Percentiles rank a stretch among this genome's conserved stretches.
Conservation (phyloP, 106 monocot species). For the Dendrobium huoshanense region DNA sequence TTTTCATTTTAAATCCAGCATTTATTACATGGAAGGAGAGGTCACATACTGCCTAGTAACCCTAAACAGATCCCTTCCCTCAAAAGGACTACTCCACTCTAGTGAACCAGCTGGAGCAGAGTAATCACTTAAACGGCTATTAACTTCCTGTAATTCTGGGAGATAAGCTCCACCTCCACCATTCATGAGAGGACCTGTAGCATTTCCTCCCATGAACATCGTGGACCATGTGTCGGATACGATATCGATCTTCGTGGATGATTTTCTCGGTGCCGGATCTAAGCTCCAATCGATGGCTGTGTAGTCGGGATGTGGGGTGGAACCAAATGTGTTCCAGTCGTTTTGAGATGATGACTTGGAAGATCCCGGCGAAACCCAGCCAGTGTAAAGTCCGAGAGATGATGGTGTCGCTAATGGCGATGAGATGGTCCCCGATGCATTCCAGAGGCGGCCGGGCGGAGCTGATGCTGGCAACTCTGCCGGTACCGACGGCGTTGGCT, state of each 20-base stretch:
- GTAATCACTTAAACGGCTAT: background rate
- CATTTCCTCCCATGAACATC: constrained; percentile 2
- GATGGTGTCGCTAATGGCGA: constrained; percentile 11
- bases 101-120: constrained; percentile 4
- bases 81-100: constrained; percentile 67
- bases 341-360: constrained; percentile 19
- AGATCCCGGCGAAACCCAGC: constrained; percentile 35
- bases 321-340: constrained; percentile 48
- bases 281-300: constrained; percentile 90
- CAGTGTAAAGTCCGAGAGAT: constrained; percentile 54
- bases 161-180: constrained; percentile 9
- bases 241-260: background rate
- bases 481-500: constrained; percentile 16
- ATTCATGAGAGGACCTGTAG: background rate
- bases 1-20: background rate
- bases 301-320: constrained; percentile 43
- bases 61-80: constrained; percentile 62
- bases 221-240: constrained; percentile 24
- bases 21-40: constrained; percentile 26
- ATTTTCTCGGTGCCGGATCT: constrained; percentile 23
- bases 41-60: constrained; percentile 60
- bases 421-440: background rate
- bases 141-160: constrained; percentile 18
- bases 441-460: constrained; percentile 30
- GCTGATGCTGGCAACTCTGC: constrained; percentile 14